Percentiles rank a stretch among this genome's conserved stretches.
These are phyloP conservation scores for Achaetomiella virescens DNA, from an alignment of 495 filamentous ascomycete species.

Conservation along the genomic window DNA sequence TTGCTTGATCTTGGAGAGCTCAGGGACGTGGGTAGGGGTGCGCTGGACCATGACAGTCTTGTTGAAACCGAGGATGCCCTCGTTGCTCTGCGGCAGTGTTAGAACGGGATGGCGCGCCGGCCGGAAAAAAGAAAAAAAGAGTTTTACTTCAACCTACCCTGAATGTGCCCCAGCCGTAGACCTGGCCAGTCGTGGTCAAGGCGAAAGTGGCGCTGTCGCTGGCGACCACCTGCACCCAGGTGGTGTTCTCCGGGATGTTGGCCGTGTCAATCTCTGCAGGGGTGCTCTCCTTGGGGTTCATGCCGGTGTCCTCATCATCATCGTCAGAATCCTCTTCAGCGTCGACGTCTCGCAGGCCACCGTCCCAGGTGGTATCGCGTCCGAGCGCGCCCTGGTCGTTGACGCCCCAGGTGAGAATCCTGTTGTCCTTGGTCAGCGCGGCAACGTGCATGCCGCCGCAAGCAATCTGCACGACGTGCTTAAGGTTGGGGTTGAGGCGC, in stretches of 20 bases:
- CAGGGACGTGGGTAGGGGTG: slow-evolving; percentile 32
- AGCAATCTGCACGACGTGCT: slow-evolving; percentile 55
- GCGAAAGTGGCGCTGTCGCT: slow-evolving; percentile 60
- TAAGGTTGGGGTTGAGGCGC: slow-evolving; percentile 47
- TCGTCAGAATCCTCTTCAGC: slow-evolving; percentile 42
- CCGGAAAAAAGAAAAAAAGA: too few relatives aligned
- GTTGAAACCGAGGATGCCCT: slow-evolving; percentile 67
- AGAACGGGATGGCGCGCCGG: slow-evolving; percentile 1
- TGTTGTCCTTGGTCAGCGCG: slow-evolving; percentile 57
- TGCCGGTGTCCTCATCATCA: slow-evolving; percentile 36
- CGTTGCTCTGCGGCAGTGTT: slow-evolving; percentile 34
- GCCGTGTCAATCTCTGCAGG: slow-evolving; percentile 45
- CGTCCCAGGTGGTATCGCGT: slow-evolving; percentile 50
- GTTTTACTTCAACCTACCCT: too few relatives aligned
- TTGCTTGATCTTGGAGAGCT: slow-evolving; percentile 56
- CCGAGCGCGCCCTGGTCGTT: slow-evolving; percentile 64
- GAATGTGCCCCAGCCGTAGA: slow-evolving; percentile 70
- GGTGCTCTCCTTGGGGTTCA: slow-evolving; percentile 58
- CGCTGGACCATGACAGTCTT: slow-evolving; percentile 28
- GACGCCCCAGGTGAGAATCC: slow-evolving; percentile 64
- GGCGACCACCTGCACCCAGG: slow-evolving; percentile 57
- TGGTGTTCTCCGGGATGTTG: slow-evolving; percentile 43
- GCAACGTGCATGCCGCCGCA: slow-evolving; percentile 61
- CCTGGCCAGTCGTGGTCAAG: slow-evolving; percentile 54
- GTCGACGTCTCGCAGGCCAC: slow-evolving; percentile 57